Base-by-base conservation (phyloP, 768 basidiomycete genomes). In the Trametopsis cervina region DNA sequence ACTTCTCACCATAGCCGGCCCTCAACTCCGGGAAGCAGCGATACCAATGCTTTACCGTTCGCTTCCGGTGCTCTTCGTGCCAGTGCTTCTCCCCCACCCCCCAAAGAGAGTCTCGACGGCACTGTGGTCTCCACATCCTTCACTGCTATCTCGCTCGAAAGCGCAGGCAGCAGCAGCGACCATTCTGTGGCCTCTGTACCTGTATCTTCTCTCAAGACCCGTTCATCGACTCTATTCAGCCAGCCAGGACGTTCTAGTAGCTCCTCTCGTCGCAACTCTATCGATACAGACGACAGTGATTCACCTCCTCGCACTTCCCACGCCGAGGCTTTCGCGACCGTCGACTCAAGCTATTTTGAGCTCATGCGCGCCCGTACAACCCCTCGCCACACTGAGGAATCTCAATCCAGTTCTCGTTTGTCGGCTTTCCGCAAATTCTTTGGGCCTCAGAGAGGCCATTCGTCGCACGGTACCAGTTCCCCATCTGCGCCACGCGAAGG, bases 281-380 rank as follows among this genome's bases (percentile, higher is more conserved):
- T 54, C 40, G 54, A 53, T 27, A 38, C 54, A 40, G 60, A 63
- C 27, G 65, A 66, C 18, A 59, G 60, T 11, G 47, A 57, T 4
- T 50, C 45, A 13, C 44, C 51, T 13, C 60, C 58, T 23, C 63
- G 65, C 22, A 67, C 63, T 2, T 63, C 63, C 3, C 65, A 69
- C 45, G 62, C 62, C 1, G 67, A 69, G 47, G 67, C 67, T 0
- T 69, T 66, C 45, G 65, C 58, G 5, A 64, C 66, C 6, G 59
- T 67, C 38, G 64, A 66, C 53, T 61, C 57, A 44, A 61, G 42
- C 42, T 60, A 51, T 40, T 57, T 60, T 46, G 63, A 60, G 47
- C 56, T 57, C 49, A 44, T 58, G 27, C 56, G 59, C 22, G 46
- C 48, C 12, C 57, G 54, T 6, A 11, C 51, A 0, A 55, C 60